These are phyloP conservation scores for Epithemia pelagica DNA, from an alignment of 108 stramenopile species.

Conservation along the genomic window DNA sequence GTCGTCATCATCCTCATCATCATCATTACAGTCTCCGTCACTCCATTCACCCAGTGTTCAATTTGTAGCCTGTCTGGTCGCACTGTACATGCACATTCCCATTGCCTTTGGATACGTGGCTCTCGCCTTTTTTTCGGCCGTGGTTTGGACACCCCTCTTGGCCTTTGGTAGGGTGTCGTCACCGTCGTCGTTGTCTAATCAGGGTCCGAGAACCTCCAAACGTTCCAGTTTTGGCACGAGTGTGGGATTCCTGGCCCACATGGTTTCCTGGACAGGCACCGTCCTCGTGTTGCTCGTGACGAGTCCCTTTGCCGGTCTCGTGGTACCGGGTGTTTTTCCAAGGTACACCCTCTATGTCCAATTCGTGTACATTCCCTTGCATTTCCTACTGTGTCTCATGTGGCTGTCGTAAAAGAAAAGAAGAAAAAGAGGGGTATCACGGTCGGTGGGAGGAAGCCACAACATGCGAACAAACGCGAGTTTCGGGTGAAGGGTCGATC, in stretches of 20 bases:
- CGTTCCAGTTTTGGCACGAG: neutral
- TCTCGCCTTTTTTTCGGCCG: slow-evolving; percentile 60
- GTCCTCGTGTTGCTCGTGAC: slow-evolving; percentile 18
- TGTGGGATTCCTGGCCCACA: slow-evolving; percentile 2
- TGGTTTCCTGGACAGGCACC: neutral
- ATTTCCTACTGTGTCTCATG: slow-evolving; percentile 42
- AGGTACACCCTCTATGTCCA: slow-evolving; percentile 43
- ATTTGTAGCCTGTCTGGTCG: slow-evolving; percentile 50
- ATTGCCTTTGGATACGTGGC: slow-evolving; percentile 66
- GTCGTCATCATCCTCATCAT: neutral
- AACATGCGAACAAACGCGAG: too few species aligned
- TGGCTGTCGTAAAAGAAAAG: slow-evolving; percentile 22
- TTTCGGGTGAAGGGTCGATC: too few species aligned
- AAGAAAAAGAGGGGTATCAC: too few species aligned
- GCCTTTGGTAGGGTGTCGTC: slow-evolving; percentile 35
- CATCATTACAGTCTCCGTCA: neutral
- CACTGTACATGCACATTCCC: slow-evolving; percentile 62
- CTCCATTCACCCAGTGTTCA: slow-evolving; percentile 21
- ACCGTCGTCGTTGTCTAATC: too few species aligned
- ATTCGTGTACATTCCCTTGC: slow-evolving; percentile 55
- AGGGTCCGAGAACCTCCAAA: neutral
- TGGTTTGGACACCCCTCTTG: slow-evolving; percentile 59
- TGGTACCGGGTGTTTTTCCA: slow-evolving; percentile 37
- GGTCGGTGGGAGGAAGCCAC: too few species aligned
- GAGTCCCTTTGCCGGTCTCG: slow-evolving; percentile 45